phyloP scores from a whole-genome alignment of 768 basidiomycete species.

The Mycena pura region DNA sequence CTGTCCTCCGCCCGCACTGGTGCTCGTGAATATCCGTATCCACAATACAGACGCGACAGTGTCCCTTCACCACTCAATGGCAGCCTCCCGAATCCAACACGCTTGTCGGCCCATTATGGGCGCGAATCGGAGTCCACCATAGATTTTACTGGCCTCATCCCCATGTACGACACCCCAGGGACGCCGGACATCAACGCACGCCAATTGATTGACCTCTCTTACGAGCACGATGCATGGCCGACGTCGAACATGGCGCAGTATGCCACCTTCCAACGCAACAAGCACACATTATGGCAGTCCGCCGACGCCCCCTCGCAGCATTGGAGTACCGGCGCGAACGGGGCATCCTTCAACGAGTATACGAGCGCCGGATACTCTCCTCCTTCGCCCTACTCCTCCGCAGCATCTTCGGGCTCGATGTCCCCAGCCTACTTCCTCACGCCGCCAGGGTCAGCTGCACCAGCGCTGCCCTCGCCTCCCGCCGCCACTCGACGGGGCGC shows the following conservation, averaged over 20 bases:
- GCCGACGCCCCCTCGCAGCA: neutral
- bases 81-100: neutral
- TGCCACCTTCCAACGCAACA: slow-evolving; percentile 5
- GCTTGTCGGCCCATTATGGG: neutral
- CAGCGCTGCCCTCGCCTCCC: neutral
- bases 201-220: slow-evolving; percentile 2
- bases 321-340: too few species aligned
- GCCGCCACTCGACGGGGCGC: neutral
- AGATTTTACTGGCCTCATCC: slow-evolving; percentile 16
- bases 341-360: neutral
- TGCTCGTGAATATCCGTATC: neutral
- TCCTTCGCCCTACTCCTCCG: neutral
- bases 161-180: slow-evolving; percentile 6
- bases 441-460: neutral
- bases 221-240: slow-evolving; percentile 3
- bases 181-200: slow-evolving; percentile 7
- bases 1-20: neutral
- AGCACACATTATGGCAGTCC: neutral
- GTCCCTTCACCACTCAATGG: neutral
- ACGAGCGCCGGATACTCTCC: neutral
- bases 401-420: neutral
- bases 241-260: slow-evolving; percentile 4
- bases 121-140: neutral
- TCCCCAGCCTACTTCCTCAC: neutral
- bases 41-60: neutral